Evolutionary conservation across 768 basidiomycete genomes (phyloP).

Genomic region (Pholiota microspora): DNA sequence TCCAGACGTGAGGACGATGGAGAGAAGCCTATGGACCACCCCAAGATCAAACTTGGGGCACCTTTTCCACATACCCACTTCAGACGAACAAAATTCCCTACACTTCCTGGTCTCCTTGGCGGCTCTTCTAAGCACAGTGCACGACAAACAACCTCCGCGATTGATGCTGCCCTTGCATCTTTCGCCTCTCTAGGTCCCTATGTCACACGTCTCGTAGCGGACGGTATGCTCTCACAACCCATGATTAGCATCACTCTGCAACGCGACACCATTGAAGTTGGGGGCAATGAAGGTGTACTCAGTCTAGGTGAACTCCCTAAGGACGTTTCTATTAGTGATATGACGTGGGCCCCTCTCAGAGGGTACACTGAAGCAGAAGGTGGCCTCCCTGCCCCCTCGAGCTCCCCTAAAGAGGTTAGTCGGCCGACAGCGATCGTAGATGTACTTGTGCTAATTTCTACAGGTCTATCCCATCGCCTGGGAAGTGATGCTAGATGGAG

Average conservation of each 20-base stretch:
- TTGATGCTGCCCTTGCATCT: conserved; percentile 32
- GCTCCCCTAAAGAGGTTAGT: conserved; percentile 61
- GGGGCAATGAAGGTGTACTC: conserved; percentile 63
- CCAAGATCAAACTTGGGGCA: conserved; percentile 22
- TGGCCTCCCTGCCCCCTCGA: conserved; percentile 52
- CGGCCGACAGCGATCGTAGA: too few species aligned
- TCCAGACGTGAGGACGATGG: conserved; percentile 4
- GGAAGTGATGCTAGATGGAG: conserved; percentile 71
- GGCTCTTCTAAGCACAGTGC: conserved; percentile 6
- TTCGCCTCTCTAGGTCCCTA: conserved; percentile 44
- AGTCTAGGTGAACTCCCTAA: conserved; percentile 65
- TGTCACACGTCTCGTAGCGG: conserved; percentile 43
- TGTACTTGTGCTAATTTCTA: not conserved
- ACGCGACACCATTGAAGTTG: conserved; percentile 64
- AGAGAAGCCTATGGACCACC: conserved; percentile 3
- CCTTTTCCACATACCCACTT: conserved; percentile 23
- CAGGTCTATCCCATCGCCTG: conserved; percentile 64
- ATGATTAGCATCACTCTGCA: conserved; percentile 64
- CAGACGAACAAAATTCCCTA: conserved; percentile 27
- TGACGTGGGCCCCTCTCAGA: conserved; percentile 70
- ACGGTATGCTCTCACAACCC: conserved; percentile 34
- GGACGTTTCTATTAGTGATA: conserved; percentile 40
- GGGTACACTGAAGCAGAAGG: conserved; percentile 49
- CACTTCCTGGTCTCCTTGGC: conserved; percentile 19
- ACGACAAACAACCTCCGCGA: conserved; percentile 13